phyloP scores from a whole-genome alignment of 805 yeast species.

The Kluyveromyces aestuarii region DNA sequence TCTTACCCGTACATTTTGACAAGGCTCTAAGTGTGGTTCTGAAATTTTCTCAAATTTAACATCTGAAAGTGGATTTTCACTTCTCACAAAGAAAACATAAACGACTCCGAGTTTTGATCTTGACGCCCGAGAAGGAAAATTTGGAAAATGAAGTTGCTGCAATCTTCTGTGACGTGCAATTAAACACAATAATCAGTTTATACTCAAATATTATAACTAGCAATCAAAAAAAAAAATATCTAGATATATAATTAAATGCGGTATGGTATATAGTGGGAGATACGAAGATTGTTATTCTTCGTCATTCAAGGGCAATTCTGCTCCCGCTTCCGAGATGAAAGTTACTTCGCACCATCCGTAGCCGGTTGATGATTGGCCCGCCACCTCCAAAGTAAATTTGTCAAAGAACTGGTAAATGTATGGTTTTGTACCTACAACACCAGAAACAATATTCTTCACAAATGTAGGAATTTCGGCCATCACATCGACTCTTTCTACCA shows the following conservation, averaged over 20 bases:
- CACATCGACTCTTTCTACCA: slow-evolving; percentile 90
- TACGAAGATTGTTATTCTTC: neutral
- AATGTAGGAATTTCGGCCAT: slow-evolving; percentile 95
- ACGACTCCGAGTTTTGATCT: too few relatives aligned
- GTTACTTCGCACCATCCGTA: slow-evolving; percentile 28
- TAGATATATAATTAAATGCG: neutral
- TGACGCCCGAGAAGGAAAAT: neutral
- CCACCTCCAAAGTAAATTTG: slow-evolving; percentile 20
- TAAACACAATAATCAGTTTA: neutral
- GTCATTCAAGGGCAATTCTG: neutral
- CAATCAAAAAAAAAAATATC: neutral
- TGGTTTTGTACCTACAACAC: slow-evolving; percentile 95
- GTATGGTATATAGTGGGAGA: neutral
- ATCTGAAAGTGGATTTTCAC: too few relatives aligned
- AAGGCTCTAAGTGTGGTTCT: too few relatives aligned
- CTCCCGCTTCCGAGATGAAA: slow-evolving; percentile 24
- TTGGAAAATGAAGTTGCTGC: neutral
- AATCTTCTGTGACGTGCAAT: too few relatives aligned
- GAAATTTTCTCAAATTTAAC: too few relatives aligned
- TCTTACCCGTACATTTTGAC: too few relatives aligned
- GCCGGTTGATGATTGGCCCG: slow-evolving; percentile 17
- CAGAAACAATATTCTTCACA: slow-evolving; percentile 86
- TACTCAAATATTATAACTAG: neutral
- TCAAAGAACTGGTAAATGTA: slow-evolving; percentile 87
- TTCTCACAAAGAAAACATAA: too few relatives aligned